phyloP scores from a whole-genome alignment of 2,329 filamentous ascomycete species.

The Alternaria sp. region DNA sequence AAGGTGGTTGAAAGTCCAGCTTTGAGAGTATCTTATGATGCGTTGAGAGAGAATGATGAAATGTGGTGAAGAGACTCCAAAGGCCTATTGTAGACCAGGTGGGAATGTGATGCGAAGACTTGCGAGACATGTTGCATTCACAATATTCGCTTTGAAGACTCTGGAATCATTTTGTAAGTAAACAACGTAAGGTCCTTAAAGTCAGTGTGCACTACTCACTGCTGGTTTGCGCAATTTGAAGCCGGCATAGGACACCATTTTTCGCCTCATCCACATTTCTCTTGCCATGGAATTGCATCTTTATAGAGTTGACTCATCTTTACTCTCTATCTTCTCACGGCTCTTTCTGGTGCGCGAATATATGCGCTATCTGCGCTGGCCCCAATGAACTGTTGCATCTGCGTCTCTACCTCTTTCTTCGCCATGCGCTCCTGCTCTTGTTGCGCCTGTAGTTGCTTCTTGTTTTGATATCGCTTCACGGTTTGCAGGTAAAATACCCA shows the following conservation, averaged over 20 bases:
- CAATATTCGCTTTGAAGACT: not conserved
- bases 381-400: conserved; percentile 12
- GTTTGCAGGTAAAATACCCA: conserved; percentile 8
- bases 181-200: not conserved
- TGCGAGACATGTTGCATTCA: not conserved
- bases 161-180: not conserved
- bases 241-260: not conserved
- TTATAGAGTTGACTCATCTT: not conserved
- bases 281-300: not conserved
- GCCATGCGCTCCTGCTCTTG: not conserved
- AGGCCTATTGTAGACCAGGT: not conserved
- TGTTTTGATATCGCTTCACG: conserved; percentile 1
- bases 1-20: not conserved
- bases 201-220: not conserved
- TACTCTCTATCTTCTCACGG: not conserved
- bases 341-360: not conserved
- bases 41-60: not conserved
- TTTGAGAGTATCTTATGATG: not conserved
- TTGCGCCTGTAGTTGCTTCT: not conserved
- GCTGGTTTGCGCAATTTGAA: not conserved
- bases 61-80: not conserved
- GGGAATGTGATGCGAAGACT: not conserved
- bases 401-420: conserved; percentile 9
- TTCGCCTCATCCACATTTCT: not conserved
- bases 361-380: not conserved